Base-by-base conservation (phyloP, 768 basidiomycete genomes). In the Leccinum longicurvipes region DNA sequence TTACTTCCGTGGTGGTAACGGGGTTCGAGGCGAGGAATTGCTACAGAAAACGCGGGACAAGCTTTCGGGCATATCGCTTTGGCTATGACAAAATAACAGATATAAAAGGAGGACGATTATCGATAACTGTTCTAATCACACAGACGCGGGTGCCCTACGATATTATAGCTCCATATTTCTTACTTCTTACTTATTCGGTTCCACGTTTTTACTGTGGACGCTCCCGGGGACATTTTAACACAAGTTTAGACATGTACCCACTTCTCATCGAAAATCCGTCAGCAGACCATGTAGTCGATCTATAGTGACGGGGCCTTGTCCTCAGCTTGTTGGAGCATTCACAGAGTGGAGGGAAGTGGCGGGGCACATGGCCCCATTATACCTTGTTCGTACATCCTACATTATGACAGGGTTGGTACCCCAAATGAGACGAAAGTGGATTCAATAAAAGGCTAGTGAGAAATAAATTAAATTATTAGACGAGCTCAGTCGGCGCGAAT, bases 1-100 rank as follows among this genome's bases (percentile, higher is more conserved):
- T 32, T 69, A 61, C 25, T 62, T 71, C 54, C 68, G 72, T 27
- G 64, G 51, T 12, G 48, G 23, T 27, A 47, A 56, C 25, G 23
- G 55, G 4, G 4, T 23, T 6, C 58, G 60, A 19, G 56, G 59
- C 0, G 56, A 55, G 4, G 67, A 68, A 28, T 19, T 68, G 2
- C 42, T 68, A 9, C 60, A 64, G 36, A 36, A 47, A 17, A 55
- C 63, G 14, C 60, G 65, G 65, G 55, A 57, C 0, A 0, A 62
- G 21, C 60, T 66, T 24, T 61, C 62, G 6, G 57, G 61, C 15
- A 19, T 41, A 21, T 6, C 12, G n/a, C n/a, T 9, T 47, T 60
- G 29, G 49, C 47, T 31, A 48, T 5, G 0, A 32, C n/a, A n/a
- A n/a, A n/a, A n/a, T n/a, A n/a, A n/a, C n/a, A n/a, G n/a, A n/a